These are phyloP conservation scores for Penicillium sp. DNA, from an alignment of 2,329 filamentous ascomycete species.

Conservation along the genomic window DNA sequence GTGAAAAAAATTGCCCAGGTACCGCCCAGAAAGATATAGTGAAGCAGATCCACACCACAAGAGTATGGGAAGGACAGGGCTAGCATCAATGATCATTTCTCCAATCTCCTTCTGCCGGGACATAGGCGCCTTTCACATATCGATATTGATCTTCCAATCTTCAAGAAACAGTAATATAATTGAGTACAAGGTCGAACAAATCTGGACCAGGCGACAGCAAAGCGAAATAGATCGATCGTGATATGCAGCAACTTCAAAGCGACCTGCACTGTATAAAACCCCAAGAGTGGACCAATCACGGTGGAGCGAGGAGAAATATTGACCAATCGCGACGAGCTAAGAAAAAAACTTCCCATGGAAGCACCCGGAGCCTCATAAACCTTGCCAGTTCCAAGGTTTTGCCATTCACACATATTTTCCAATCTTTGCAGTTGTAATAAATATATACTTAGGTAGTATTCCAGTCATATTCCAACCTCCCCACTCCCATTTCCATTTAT, in stretches of 20 bases:
- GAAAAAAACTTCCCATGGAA: background rate
- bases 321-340: background rate
- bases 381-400: background rate
- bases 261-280: too few relatives aligned
- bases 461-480: background rate
- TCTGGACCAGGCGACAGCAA: background rate
- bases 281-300: background rate
- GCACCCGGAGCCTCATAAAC: background rate
- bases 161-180: background rate
- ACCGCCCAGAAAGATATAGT: background rate
- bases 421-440: background rate
- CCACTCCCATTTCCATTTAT: background rate
- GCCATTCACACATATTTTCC: background rate
- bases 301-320: background rate
- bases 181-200: background rate
- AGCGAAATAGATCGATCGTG: background rate
- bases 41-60: background rate
- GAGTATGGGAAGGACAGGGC: background rate
- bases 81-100: background rate
- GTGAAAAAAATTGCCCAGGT: background rate
- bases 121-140: background rate
- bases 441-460: background rate
- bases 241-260: background rate
- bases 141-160: background rate
- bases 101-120: background rate